Conservation (phyloP, 2,329 filamentous ascomycete genomes). For the Cadophora gregata region DNA sequence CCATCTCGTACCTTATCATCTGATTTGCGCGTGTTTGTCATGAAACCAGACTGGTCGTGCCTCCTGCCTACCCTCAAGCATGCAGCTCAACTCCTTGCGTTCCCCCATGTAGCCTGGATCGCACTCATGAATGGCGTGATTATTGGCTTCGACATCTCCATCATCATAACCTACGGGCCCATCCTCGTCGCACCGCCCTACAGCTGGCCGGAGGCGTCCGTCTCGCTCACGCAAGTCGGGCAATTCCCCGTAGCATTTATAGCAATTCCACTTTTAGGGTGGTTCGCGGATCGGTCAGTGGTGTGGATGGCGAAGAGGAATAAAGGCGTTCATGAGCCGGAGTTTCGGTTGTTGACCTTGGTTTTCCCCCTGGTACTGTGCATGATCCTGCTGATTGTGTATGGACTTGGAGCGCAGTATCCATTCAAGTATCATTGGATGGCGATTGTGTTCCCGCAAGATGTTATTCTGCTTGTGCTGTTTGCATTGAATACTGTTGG, state of each 20-base stretch:
- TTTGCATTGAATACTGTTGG: neutral
- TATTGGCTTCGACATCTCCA: slow-evolving; percentile 1
- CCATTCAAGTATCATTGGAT: neutral
- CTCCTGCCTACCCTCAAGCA: neutral
- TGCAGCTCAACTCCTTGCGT: neutral
- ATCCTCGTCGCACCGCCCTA: slow-evolving; percentile 1
- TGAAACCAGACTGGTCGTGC: neutral
- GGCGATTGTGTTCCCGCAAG: slow-evolving; percentile 3
- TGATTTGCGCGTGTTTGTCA: neutral
- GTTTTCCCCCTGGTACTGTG: neutral
- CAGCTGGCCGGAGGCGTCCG: neutral
- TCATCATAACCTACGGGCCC: slow-evolving; percentile 1
- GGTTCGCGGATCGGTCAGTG: neutral
- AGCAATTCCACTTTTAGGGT: neutral
- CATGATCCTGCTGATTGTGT: neutral
- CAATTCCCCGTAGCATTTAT: slow-evolving; percentile 4
- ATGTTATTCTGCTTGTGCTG: neutral
- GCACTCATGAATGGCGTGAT: neutral
- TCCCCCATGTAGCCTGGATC: neutral
- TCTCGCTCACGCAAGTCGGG: neutral
- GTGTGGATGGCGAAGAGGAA: neutral
- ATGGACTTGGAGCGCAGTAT: neutral
- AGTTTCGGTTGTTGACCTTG: neutral
- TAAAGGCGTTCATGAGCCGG: neutral
- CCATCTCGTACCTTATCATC: neutral